phyloP scores from a whole-genome alignment of 148 eudicot genomes.

The Rhododendron kiyosumense region DNA sequence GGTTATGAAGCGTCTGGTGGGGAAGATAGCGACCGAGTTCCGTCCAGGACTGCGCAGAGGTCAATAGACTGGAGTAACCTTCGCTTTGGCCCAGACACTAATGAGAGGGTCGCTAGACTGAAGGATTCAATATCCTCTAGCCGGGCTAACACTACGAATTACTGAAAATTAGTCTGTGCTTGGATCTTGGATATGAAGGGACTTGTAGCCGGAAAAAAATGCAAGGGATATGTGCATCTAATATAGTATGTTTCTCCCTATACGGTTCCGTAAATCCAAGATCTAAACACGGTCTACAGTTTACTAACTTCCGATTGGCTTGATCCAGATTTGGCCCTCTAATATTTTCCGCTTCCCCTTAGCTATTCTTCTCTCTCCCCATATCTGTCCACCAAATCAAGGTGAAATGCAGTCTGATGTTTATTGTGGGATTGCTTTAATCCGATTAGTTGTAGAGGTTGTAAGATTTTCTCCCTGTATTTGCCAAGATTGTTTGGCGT shows the following conservation, averaged over 20 bases:
- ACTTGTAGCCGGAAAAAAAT: not conserved
- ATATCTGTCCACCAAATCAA: not conserved
- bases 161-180: slow-evolving; percentile 11
- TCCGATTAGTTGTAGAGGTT: slow-evolving; percentile 8
- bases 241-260: not conserved
- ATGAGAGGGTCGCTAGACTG: slow-evolving; percentile 36
- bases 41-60: slow-evolving; percentile 47
- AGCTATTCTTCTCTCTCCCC: not conserved
- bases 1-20: slow-evolving; percentile 99
- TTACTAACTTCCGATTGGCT: not conserved
- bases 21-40: slow-evolving; percentile 92
- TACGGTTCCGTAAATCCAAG: not conserved
- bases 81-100: slow-evolving; percentile 50
- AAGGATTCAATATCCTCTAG: slow-evolving; percentile 45
- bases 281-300: not conserved
- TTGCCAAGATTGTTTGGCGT: not conserved
- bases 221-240: not conserved
- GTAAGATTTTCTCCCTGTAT: slow-evolving; percentile 17
- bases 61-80: slow-evolving; percentile 63
- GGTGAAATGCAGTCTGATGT: not conserved
- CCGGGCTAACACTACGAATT: slow-evolving; percentile 41
- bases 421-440: not conserved
- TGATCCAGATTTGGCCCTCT: not conserved
- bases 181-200: not conserved
- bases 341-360: not conserved